phyloP scores from a whole-genome alignment of 2,329 filamentous ascomycete species.

The Penicillium sp. region DNA sequence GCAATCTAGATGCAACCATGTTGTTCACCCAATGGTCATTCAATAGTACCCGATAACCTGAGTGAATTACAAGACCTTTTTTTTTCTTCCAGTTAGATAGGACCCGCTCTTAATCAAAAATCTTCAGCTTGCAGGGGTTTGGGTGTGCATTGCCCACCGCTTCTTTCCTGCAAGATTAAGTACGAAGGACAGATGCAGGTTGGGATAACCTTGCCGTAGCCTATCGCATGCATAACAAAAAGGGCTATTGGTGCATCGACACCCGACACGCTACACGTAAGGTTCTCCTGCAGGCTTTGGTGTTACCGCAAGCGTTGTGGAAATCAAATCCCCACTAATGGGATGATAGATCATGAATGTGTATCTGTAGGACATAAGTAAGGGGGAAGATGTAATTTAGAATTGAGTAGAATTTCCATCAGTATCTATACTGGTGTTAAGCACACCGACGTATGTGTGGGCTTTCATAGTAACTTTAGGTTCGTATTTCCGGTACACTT shows the following conservation, averaged over 20 bases:
- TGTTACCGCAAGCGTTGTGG: conserved; percentile 4
- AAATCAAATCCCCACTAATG: neutral
- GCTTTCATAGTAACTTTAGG: neutral
- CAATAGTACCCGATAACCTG: neutral
- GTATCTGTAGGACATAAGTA: neutral
- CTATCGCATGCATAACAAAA: conserved; percentile 13
- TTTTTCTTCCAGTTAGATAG: neutral
- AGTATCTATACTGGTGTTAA: neutral
- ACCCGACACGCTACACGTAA: conserved; percentile 7
- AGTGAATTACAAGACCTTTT: neutral
- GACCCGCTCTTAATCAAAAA: neutral
- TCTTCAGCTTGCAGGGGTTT: neutral
- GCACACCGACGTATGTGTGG: neutral
- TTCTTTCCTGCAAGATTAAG: conserved; percentile 6
- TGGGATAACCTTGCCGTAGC: conserved; percentile 16
- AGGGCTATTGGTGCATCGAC: conserved; percentile 6
- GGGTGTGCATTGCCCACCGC: conserved; percentile 11
- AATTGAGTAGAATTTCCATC: too few relatives aligned
- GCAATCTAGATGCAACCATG: neutral
- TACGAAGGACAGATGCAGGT: conserved; percentile 3
- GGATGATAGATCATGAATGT: neutral
- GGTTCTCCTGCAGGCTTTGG: conserved; percentile 3
- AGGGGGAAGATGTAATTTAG: neutral
- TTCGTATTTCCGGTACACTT: neutral
- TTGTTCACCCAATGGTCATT: neutral